Base-by-base conservation (phyloP, 352 stramenopile genomes). In the Phytopythium litorale region DNA sequence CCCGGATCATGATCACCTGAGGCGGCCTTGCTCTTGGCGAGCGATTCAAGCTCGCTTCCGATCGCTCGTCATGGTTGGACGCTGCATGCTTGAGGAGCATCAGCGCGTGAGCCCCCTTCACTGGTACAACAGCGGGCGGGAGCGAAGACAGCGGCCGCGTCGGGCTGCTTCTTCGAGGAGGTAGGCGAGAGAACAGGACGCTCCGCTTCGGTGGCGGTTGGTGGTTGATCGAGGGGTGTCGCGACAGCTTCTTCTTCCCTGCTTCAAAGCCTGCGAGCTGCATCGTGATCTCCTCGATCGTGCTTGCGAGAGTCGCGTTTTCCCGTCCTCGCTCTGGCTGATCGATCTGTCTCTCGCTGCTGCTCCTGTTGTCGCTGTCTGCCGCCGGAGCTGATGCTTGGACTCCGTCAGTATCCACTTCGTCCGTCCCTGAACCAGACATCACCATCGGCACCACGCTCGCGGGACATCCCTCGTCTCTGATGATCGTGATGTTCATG, bases 1-100 rank as follows among this genome's bases (percentile, higher is more conserved):
- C 83, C 32, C 70, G 73, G 33, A 92, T 89, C 59, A 92, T 75
- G 12, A 73, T 65, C 18, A 89, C 70, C 25, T 76, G 67, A 2
- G 80, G 78, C 13, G 53, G 53, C 35, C 18, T 58, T 45, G 52
- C 30, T 13, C 33, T n/a, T 23, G 50, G 30, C 4, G 50, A 56
- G 5, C 21, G 42, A 21, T 8, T 48, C 11, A 48, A 1, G 4
- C 9, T n/a, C n/a, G 18, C 3, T 5, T n/a, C 38, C 38, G 16
- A 45, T 52, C 13, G 23, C 21, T 53, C 48, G 48, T 32, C n/a
- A 12, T 53, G 48, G 48, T 35, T 37, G 48, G 12, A 48, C 4
- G 42, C 19, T 25, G 42, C 18, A n/a, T 19, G n/a, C 42, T 48
- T 25, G 19, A 25, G 15, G 12, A 19, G 6, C 42, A 13, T 5